These are phyloP conservation scores for Penstemon newberryi DNA, from an alignment of 257 asterid genomes.

Conservation along the genomic window DNA sequence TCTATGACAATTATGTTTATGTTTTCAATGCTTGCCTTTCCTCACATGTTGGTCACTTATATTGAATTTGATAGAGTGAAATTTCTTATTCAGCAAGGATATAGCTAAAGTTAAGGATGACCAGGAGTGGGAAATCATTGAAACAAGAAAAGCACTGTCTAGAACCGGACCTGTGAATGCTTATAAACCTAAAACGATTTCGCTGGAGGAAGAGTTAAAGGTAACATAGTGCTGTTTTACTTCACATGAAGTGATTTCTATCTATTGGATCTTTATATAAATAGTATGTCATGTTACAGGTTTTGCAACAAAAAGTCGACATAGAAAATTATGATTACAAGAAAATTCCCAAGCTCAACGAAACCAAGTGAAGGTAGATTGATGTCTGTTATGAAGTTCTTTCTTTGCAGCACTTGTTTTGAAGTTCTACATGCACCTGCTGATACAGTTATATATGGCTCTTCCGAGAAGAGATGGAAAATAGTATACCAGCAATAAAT, in stretches of 20 bases:
- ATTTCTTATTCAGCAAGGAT: slow-evolving; percentile 72
- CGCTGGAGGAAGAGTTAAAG: slow-evolving; percentile 88
- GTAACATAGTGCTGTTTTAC: slow-evolving; percentile 36
- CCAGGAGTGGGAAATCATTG: slow-evolving; percentile 91
- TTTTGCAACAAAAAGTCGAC: slow-evolving; percentile 74
- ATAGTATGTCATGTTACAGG: slow-evolving; percentile 42
- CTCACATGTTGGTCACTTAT: slow-evolving; percentile 1
- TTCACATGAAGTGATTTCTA: neutral
- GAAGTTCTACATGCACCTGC: slow-evolving; percentile 11
- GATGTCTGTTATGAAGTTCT: slow-evolving; percentile 15
- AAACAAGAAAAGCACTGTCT: slow-evolving; percentile 77
- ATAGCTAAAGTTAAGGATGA: slow-evolving; percentile 89
- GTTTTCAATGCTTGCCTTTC: neutral
- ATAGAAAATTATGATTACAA: slow-evolving; percentile 82
- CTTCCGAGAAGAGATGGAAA: neutral
- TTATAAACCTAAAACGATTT: slow-evolving; percentile 72
- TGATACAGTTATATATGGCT: neutral
- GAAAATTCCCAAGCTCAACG: slow-evolving; percentile 74
- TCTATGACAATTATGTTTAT: slow-evolving; percentile 10
- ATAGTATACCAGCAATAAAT: neutral
- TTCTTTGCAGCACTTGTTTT: slow-evolving; percentile 7
- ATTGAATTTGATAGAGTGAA: slow-evolving; percentile 16
- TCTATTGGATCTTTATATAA: slow-evolving; percentile 1
- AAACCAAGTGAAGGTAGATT: slow-evolving; percentile 40
- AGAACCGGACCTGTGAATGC: slow-evolving; percentile 78